Conservation (phyloP, 768 basidiomycete genomes). For the Suillus brevipes region DNA sequence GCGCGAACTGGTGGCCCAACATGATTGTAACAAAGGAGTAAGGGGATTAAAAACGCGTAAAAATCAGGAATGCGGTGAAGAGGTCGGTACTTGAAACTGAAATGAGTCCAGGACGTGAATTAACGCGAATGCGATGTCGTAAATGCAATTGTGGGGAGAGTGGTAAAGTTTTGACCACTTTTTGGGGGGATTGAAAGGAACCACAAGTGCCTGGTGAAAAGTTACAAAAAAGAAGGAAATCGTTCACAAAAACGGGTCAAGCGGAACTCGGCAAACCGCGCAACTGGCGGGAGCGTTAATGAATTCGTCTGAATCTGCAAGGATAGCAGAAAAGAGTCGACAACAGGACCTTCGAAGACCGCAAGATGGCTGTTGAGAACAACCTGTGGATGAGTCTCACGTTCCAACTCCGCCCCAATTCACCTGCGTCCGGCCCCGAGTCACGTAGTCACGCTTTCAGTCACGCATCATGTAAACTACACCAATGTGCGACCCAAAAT, state of each 20-base stretch:
- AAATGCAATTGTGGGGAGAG: constrained; percentile 1
- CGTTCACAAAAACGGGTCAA: constrained; percentile 14
- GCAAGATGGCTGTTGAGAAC: constrained; percentile 36
- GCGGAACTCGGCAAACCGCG: constrained; percentile 9
- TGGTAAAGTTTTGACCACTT: constrained; percentile 21
- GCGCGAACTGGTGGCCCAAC: constrained; percentile 89
- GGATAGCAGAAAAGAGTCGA: constrained; percentile 1
- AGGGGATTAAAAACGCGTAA: constrained; percentile 18
- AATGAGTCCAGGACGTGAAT: constrained; percentile 22
- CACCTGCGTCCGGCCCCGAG: constrained; percentile 19
- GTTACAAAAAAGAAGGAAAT: constrained; percentile 18
- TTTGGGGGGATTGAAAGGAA: constrained; percentile 17
- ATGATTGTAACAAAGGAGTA: constrained; percentile 40
- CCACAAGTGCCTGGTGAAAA: constrained; percentile 7
- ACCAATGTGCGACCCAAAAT: background rate
- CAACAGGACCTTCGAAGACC: constrained; percentile 12
- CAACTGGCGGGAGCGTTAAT: constrained; percentile 4
- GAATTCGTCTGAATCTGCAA: constrained; percentile 1
- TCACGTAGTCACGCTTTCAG: constrained; percentile 21
- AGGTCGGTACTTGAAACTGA: constrained; percentile 6
- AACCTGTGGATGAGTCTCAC: constrained; percentile 34
- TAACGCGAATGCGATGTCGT: constrained; percentile 25
- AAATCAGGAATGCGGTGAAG: constrained; percentile 4
- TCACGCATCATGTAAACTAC: constrained; percentile 5
- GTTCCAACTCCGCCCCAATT: constrained; percentile 37